Evolutionary conservation across 371 early-diverging fungal species (phyloP).

Genomic region (Coelomomyces lativittatus): DNA sequence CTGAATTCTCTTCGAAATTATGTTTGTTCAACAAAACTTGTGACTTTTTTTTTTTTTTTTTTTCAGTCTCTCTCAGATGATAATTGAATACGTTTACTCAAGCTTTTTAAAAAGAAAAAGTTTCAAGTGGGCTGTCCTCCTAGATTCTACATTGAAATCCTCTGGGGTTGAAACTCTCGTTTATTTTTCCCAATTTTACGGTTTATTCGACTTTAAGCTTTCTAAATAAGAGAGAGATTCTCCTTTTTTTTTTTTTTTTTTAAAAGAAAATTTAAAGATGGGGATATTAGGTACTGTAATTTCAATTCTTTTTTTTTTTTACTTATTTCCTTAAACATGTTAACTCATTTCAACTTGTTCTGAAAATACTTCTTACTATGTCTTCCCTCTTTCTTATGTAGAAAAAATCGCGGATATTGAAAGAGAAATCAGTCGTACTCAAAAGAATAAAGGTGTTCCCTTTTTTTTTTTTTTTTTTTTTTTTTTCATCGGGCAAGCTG

Average conservation of each 20-base stretch:
- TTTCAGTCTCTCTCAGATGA: background rate
- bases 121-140: background rate
- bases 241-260: background rate
- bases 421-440: slow-evolving; percentile 65
- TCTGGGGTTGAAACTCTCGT: background rate
- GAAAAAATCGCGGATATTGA: slow-evolving; percentile 38
- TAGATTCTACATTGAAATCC: background rate
- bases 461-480: background rate
- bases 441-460: slow-evolving; percentile 28
- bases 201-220: background rate
- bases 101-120: background rate
- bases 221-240: background rate
- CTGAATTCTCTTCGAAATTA: too few species aligned
- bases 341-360: background rate
- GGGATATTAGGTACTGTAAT: background rate
- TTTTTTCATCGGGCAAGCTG: background rate
- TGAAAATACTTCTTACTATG: too few species aligned
- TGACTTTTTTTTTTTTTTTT: background rate
- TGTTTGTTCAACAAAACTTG: too few species aligned
- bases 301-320: background rate
- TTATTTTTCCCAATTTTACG: background rate
- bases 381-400: too few species aligned
- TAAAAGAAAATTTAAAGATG: background rate
- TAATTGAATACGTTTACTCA: background rate
- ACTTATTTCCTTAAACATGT: background rate